Conservation (phyloP, 2,329 filamentous ascomycete species). For the Penicillium sp. region DNA sequence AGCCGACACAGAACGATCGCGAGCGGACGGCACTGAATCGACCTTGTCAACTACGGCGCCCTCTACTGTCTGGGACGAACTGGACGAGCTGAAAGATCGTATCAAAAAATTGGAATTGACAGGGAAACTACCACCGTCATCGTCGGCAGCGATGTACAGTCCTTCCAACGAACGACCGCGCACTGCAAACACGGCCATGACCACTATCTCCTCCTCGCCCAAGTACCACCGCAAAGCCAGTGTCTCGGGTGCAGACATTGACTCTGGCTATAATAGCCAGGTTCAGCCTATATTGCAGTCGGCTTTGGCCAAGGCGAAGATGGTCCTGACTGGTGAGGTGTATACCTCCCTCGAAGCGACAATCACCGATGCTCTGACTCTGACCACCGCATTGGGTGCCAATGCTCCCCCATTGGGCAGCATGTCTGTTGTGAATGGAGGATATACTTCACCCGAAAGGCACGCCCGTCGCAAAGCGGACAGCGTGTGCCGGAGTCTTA, state of each 20-base stretch:
- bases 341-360: conserved; percentile 79
- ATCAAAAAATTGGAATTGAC: conserved; percentile 89
- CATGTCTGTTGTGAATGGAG: conserved; percentile 39
- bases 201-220: conserved; percentile 86
- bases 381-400: conserved; percentile 76
- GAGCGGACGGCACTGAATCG: conserved; percentile 74
- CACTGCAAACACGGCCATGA: conserved; percentile 87
- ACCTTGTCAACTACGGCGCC: conserved; percentile 84
- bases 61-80: conserved; percentile 95
- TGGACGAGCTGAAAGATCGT: conserved; percentile 91
- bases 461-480: conserved; percentile 89
- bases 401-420: conserved; percentile 61
- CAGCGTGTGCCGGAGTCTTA: conserved; percentile 87
- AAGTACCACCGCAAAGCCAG: conserved; percentile 65
- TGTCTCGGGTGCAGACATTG: conserved; percentile 35
- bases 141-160: conserved; percentile 74
- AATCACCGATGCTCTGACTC: conserved; percentile 74
- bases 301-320: conserved; percentile 76
- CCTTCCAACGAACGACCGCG: conserved; percentile 78
- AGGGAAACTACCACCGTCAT: conserved; percentile 81
- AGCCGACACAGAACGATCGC: conserved; percentile 36
- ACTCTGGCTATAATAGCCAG: conserved; percentile 48
- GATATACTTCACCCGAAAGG: conserved; percentile 63
- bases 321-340: conserved; percentile 68
- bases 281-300: conserved; percentile 77